phyloP scores from a whole-genome alignment of 1,284 basidiomycete species.

The Cutaneotrichosporon daszewskae region DNA sequence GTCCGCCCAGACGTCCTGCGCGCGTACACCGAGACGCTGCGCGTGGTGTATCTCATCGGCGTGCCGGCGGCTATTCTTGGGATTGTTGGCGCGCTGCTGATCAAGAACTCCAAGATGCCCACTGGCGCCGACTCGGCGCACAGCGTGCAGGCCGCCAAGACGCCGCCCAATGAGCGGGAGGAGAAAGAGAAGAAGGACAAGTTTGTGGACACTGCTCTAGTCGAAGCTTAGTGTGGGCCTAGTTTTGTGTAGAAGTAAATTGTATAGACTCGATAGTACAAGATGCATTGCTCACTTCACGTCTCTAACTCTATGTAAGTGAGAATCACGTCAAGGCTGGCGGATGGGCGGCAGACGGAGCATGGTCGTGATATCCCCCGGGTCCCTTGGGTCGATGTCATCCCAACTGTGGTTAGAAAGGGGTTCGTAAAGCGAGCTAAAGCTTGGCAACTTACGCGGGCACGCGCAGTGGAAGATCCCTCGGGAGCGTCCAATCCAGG shows the following conservation, averaged over 20 bases:
- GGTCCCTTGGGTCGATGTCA: no score
- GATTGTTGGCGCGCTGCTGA: constrained; percentile 27
- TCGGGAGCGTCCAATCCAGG: constrained; percentile 29
- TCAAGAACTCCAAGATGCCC: constrained; percentile 39
- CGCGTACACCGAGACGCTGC: constrained; percentile 39
- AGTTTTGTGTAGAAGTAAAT: no score
- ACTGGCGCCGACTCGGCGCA: constrained; percentile 6
- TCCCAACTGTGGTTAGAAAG: constrained; percentile 9
- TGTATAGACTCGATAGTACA: no score
- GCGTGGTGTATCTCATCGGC: constrained; percentile 38
- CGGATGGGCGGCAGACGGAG: no score
- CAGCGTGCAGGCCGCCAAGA: not conserved
- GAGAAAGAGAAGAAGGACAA: not conserved
- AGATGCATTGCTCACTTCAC: no score
- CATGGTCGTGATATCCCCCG: no score
- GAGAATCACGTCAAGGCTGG: no score
- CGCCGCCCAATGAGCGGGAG: not conserved
- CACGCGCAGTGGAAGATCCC: constrained; percentile 21
- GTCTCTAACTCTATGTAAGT: no score
- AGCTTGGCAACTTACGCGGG: constrained; percentile 9
- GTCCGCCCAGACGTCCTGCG: constrained; percentile 24
- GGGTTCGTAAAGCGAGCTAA: no score
- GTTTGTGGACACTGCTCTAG: no score
- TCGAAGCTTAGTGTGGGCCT: no score
- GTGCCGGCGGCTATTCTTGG: constrained; percentile 34